Conservation (phyloP, 2,329 filamentous ascomycete species). For the Diaporthe longicolla region DNA sequence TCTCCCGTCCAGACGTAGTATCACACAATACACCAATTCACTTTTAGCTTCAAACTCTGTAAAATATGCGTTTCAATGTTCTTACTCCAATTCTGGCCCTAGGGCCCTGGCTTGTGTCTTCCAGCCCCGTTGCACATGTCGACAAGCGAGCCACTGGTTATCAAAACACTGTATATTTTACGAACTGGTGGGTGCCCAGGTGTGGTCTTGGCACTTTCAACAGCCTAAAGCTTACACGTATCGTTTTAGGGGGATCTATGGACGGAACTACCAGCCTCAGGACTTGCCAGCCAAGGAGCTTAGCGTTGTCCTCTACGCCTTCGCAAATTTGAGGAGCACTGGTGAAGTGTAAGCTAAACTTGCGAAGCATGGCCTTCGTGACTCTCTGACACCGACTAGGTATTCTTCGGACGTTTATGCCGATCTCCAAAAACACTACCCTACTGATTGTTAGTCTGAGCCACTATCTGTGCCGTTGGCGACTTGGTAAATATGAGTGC, state of each 20-base stretch:
- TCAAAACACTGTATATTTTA: conserved; percentile 63
- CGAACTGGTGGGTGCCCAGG: conserved; percentile 67
- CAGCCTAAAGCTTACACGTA: neutral
- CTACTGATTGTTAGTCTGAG: conserved; percentile 69
- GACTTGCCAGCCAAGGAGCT: conserved; percentile 78
- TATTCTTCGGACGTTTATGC: conserved; percentile 78
- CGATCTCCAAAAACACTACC: conserved; percentile 81
- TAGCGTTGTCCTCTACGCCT: conserved; percentile 85
- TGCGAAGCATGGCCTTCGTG: no score
- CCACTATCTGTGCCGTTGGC: no score
- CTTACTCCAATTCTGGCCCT: conserved; percentile 5
- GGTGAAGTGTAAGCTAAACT: conserved; percentile 75
- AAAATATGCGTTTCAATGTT: conserved; percentile 24
- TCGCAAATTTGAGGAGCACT: conserved; percentile 79
- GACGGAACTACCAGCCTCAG: conserved; percentile 78
- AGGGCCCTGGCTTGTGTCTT: conserved; percentile 10
- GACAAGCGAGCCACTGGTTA: conserved; percentile 48
- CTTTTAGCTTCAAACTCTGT: neutral
- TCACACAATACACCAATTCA: neutral
- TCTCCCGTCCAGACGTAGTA: neutral
- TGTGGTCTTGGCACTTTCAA: neutral
- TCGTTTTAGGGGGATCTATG: conserved; percentile 76
- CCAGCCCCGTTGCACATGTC: conserved; percentile 18
- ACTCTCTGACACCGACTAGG: conserved; percentile 55
- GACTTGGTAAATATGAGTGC: neutral